Evolutionary conservation across 208 protist genomes (phyloP).

Genomic region (Trypanosoma cruzi): DNA sequence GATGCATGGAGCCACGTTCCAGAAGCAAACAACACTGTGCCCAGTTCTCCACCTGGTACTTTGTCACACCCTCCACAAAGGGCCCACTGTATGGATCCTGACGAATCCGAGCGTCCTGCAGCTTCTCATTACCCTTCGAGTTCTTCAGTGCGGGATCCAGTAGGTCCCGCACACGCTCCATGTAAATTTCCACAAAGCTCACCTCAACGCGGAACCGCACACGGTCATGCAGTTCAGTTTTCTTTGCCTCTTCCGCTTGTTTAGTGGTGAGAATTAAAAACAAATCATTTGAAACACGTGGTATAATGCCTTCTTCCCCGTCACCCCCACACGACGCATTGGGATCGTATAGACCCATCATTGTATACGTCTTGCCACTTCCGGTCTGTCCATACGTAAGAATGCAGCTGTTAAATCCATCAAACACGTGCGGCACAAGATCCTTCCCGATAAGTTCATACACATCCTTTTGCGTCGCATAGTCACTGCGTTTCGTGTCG

Average conservation of each 20-base stretch:
- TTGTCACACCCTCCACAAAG: slow-evolving; percentile 89
- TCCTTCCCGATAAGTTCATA: slow-evolving; percentile 92
- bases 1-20: slow-evolving; percentile 86
- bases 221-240: slow-evolving; percentile 29
- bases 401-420: slow-evolving; percentile 92
- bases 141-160: slow-evolving; percentile 87
- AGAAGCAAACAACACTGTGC: slow-evolving; percentile 89
- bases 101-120: slow-evolving; percentile 89
- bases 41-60: slow-evolving; percentile 91
- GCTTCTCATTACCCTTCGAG: slow-evolving; percentile 73
- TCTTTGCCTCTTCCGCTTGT: slow-evolving; percentile 36
- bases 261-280: slow-evolving; percentile 74
- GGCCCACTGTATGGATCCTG: slow-evolving; percentile 87
- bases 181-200: slow-evolving; percentile 98
- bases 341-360: slow-evolving; percentile 90
- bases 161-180: slow-evolving; percentile 96
- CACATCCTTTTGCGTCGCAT: slow-evolving; percentile 87
- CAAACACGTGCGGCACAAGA: slow-evolving; percentile 93
- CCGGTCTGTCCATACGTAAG: slow-evolving; percentile 94
- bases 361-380: slow-evolving; percentile 94
- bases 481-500: slow-evolving; percentile 69
- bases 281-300: slow-evolving; percentile 90
- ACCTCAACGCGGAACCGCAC: slow-evolving; percentile 90
- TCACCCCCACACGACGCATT: slow-evolving; percentile 70
- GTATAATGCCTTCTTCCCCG: slow-evolving; percentile 90